Evolutionary conservation across 2,329 filamentous ascomycete species (phyloP), one percentile per base, ranked within the genome.

Genomic region (Pseudogymnoascus sp.): DNA sequence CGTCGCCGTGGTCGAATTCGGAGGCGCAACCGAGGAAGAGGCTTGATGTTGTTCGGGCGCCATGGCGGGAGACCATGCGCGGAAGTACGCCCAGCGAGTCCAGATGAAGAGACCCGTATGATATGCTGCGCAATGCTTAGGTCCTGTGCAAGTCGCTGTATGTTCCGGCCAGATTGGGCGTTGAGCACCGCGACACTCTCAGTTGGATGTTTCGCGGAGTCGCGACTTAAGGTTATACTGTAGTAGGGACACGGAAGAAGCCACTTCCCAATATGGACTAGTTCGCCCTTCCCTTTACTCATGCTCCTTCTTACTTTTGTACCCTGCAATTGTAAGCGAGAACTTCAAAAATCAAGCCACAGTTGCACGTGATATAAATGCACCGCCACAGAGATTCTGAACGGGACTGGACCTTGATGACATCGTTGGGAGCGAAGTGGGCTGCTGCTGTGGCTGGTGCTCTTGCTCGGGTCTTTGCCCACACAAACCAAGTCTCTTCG

Each of bases 31-130:
- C 25, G 67, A 65, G 55, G 68, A 61, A 55, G 68, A 67, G 61
- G 67, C 60, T 64, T 69, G 65, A 52, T 70, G 68, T 61, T 67
- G 64, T 63, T 72, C 69, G 41, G 69, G 68, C 66, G 72, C 69
- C 72, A 74, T 74, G 59, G 64, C 65, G 63, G 65, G 65, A 64
- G 64, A 59, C 55, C 55, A 59, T 59, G 55, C 35, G 35, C 55
- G 55, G 35, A 37, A 59, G 25, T 59, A 21, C 43, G 25, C 43
- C 43, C 43, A 52, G 43, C 43, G 23, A 52, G 43, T 31, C 43
- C 12, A 52, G 43, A 31, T 52, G 23, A 31, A 52, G 16, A 52
- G 43, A 31, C 43, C 43, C 43, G 43, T 52, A 31, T 52, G 6
- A 3, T 52, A 52, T 52, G 25, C 43, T 28, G 43, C n/a, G 43